A percentile compares a stretch with the other conserved stretches of the same genome.
phyloP scores from a whole-genome alignment of 2,329 filamentous ascomycete genomes.

The Aspergillus carbonarius region DNA sequence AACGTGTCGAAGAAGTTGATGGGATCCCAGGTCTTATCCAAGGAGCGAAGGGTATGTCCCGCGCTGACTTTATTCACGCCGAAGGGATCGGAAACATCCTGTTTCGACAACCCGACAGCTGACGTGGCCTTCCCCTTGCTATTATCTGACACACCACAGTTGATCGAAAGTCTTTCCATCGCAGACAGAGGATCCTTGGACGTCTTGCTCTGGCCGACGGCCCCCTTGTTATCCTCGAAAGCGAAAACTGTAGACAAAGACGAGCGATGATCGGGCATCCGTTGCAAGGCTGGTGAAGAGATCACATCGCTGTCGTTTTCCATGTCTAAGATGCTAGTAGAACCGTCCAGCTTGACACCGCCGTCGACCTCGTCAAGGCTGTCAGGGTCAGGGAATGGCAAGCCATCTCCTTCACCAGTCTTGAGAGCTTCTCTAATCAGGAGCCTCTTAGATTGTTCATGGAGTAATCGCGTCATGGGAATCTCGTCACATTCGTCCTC shows the following conservation, averaged over 20 bases:
- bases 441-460: slow-evolving; percentile 52
- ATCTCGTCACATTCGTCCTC: slow-evolving; percentile 51
- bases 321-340: not conserved
- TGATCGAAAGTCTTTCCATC: not conserved
- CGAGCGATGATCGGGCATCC: too few relatives aligned
- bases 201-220: not conserved
- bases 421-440: slow-evolving; percentile 41
- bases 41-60: slow-evolving; percentile 14
- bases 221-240: not conserved
- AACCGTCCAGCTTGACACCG: slow-evolving; percentile 21
- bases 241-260: not conserved
- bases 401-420: not conserved
- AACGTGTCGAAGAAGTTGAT: slow-evolving; percentile 33
- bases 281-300: not conserved
- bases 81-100: too few relatives aligned
- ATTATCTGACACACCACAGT: not conserved
- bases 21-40: slow-evolving; percentile 27
- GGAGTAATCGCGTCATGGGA: slow-evolving; percentile 43
- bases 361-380: slow-evolving; percentile 22
- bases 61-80: not conserved
- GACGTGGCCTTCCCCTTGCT: not conserved
- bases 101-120: not conserved
- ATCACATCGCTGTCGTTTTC: not conserved
- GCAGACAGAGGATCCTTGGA: not conserved
- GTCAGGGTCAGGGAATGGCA: not conserved